phyloP scores from a whole-genome alignment of 2,329 filamentous ascomycete species.

The Trichoderma endophyticum region DNA sequence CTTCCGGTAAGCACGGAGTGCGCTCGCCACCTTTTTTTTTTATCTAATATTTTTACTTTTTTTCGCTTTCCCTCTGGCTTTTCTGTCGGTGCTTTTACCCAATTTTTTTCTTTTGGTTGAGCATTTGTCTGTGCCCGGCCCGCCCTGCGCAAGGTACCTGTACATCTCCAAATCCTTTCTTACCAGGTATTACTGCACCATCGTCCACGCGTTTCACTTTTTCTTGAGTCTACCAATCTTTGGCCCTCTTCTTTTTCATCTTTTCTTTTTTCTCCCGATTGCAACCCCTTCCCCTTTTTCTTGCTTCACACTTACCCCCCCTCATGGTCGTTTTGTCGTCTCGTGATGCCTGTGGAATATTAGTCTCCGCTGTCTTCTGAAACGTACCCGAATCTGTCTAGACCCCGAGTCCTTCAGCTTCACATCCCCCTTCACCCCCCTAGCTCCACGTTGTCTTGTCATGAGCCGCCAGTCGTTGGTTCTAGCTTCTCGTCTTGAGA shows the following conservation, averaged over 20 bases:
- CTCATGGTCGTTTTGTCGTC: slow-evolving; percentile 2
- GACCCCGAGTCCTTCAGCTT: slow-evolving; percentile 1
- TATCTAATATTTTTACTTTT: not conserved
- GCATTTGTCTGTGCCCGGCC: not conserved
- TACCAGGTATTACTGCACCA: slow-evolving; percentile 16
- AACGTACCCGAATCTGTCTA: slow-evolving; percentile 13
- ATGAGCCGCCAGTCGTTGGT: slow-evolving; percentile 23
- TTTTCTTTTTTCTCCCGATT: not conserved
- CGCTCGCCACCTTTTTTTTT: not conserved
- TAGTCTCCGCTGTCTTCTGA: slow-evolving; percentile 11
- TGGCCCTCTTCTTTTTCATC: not conserved
- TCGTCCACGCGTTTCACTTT: slow-evolving; percentile 5
- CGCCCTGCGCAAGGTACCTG: slow-evolving; percentile 5
- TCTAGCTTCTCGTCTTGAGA: slow-evolving; percentile 20
- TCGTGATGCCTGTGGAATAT: slow-evolving; percentile 10
- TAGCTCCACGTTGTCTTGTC: slow-evolving; percentile 18
- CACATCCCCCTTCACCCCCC: slow-evolving; percentile 14
- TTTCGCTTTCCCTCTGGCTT: not conserved
- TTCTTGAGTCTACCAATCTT: not conserved
- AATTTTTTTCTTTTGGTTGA: not conserved
- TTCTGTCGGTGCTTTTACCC: not conserved
- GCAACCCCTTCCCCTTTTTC: not conserved
- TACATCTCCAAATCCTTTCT: slow-evolving; percentile 7
- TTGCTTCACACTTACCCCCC: not conserved
- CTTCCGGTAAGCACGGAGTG: slow-evolving; percentile 8